Evolutionary conservation across 371 early-diverging fungal species (phyloP), one percentile per base, ranked within the genome.

Genomic region (Mycotypha africana): DNA sequence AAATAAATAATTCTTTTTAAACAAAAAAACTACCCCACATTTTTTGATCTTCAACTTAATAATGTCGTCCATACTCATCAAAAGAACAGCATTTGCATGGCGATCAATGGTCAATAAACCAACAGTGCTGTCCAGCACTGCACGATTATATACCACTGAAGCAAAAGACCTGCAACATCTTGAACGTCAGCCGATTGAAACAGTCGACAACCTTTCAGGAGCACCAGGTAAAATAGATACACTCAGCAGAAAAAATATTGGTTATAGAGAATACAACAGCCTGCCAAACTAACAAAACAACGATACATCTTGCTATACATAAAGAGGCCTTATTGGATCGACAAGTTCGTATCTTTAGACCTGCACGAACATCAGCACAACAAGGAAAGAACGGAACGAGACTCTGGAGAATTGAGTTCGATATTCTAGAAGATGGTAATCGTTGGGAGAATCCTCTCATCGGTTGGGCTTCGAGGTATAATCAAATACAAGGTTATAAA

Each of bases 361-460:
- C 93, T 26, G 56, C 92, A 28, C 88, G 85, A 66, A 82, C 86
- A 23, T 87, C 93, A 10, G 89, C 88, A 58, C 94, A 95, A 65
- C 83, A 83, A 16, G 96, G 95, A 42, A 76, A 76, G 36, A 74
- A 83, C 47, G 77, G 84, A 52, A 82, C 88, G 21, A 75, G 84
- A 49, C 63, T 79, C 56, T 97, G 96, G 96, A 79, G 79, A 38
- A 68, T 97, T 38, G 92, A 93, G 55, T 67, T 93, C 62, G 92
- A 94, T 60, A 80, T 79, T 40, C 60, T 90, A 53, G 79, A 79
- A 38, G 70, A 77, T 28, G 82, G 82, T 36, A 85, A 84, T 56
- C 83, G 89, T 38, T 95, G 95, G 91, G 88, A 88, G 55, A 97
- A 97, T 67, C 88, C 85, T 43, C 58, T 95, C 44, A 95, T 95